These are phyloP conservation scores for Sporisorium iseilematis-ciliati DNA, from an alignment of 1,284 basidiomycete species.

Conservation along the genomic window DNA sequence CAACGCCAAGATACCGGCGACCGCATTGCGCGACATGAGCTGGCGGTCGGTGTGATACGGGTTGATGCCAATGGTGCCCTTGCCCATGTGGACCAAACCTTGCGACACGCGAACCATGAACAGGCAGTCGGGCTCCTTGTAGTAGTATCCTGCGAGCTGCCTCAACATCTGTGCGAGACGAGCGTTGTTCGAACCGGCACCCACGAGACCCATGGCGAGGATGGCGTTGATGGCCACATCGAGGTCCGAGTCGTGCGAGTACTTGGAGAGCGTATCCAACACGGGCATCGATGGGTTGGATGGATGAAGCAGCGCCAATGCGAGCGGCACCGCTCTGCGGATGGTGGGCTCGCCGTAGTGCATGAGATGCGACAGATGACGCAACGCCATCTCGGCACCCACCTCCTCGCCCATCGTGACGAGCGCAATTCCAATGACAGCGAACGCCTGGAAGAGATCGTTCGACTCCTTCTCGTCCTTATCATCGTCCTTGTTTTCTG, in stretches of 20 bases:
- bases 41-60: conserved; percentile 95
- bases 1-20: conserved; percentile 90
- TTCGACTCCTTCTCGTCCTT: conserved; percentile 75
- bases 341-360: conserved; percentile 96
- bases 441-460: conserved; percentile 91
- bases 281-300: conserved; percentile 97
- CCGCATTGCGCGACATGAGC: conserved; percentile 87
- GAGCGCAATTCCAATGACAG: conserved; percentile 91
- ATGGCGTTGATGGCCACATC: conserved; percentile 96
- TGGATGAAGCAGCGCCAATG: conserved; percentile 90
- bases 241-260: conserved; percentile 98
- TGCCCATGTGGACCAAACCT: conserved; percentile 98
- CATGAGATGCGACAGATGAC: conserved; percentile 75
- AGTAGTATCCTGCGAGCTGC: conserved; percentile 94
- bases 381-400: conserved; percentile 84
- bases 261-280: conserved; percentile 98
- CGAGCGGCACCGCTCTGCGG: conserved; percentile 93
- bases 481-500: conserved; percentile 34
- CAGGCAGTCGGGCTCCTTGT: conserved; percentile 95
- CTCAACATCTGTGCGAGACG: conserved; percentile 96
- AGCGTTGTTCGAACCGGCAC: conserved; percentile 98
- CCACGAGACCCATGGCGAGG: conserved; percentile 98
- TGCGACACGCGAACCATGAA: conserved; percentile 98
- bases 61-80: conserved; percentile 97
- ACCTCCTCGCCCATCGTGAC: conserved; percentile 99